Evolutionary conservation across 1,139 yeast species (phyloP).

Genomic region (Yamadazyma conglobata): DNA sequence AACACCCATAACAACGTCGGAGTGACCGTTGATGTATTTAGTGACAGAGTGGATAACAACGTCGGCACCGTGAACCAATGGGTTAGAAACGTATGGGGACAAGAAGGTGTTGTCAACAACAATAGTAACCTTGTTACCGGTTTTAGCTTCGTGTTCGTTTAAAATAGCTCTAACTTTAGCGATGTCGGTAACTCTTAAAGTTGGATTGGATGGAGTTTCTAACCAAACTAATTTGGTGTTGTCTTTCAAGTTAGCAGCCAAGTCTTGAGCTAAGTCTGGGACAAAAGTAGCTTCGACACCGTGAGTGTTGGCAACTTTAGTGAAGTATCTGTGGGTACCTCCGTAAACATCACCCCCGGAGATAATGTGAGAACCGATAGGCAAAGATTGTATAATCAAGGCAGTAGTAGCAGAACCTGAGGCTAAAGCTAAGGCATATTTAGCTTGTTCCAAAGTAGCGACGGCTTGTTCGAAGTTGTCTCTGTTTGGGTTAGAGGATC

Average conservation of each 20-base stretch:
- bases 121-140: slow-evolving; percentile 49
- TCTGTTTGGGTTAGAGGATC: slow-evolving; percentile 89
- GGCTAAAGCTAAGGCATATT: slow-evolving; percentile 73
- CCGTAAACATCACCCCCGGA: slow-evolving; percentile 90
- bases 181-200: slow-evolving; percentile 73
- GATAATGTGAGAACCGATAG: slow-evolving; percentile 70
- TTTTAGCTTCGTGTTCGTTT: slow-evolving; percentile 42
- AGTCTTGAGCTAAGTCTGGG: slow-evolving; percentile 57
- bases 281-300: slow-evolving; percentile 73
- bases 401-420: slow-evolving; percentile 91
- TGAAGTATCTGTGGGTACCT: slow-evolving; percentile 89
- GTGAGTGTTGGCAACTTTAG: slow-evolving; percentile 79
- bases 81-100: slow-evolving; percentile 89
- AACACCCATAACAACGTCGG: slow-evolving; percentile 88
- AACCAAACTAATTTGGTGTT: slow-evolving; percentile 82
- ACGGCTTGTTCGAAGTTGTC: slow-evolving; percentile 76
- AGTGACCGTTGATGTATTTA: slow-evolving; percentile 89
- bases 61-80: slow-evolving; percentile 80
- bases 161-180: slow-evolving; percentile 53
- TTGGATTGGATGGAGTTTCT: slow-evolving; percentile 88
- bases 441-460: slow-evolving; percentile 77
- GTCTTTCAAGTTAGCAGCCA: slow-evolving; percentile 51
- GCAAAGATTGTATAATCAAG: slow-evolving; percentile 68
- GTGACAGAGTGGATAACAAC: slow-evolving; percentile 87
- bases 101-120: slow-evolving; percentile 94